These are phyloP conservation scores for Apiotrichum akiyoshidainum DNA, from an alignment of 1,284 basidiomycete species.

Conservation along the genomic window DNA sequence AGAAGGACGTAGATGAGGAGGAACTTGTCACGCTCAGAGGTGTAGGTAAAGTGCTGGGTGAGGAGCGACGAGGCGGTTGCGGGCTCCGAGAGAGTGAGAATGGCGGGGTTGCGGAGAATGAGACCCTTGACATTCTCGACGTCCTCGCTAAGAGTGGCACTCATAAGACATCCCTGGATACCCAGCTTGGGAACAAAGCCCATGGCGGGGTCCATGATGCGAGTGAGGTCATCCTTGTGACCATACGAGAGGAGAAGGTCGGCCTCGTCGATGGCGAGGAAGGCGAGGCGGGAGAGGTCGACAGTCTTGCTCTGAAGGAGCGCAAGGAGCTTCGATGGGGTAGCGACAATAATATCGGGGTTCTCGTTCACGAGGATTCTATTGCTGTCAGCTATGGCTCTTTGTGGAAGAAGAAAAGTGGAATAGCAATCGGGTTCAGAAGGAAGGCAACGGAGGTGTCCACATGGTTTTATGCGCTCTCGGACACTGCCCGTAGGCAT, in stretches of 20 bases:
- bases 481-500: slow-evolving; percentile 44
- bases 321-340: slow-evolving; percentile 77
- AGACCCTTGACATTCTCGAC: slow-evolving; percentile 87
- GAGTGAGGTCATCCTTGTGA: slow-evolving; percentile 84
- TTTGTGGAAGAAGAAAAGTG: neutral
- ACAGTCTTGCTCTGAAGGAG: slow-evolving; percentile 74
- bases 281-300: slow-evolving; percentile 59
- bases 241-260: slow-evolving; percentile 97
- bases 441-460: slow-evolving; percentile 53
- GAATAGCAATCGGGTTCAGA: slow-evolving; percentile 32
- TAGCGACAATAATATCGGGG: slow-evolving; percentile 88
- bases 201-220: slow-evolving; percentile 63
- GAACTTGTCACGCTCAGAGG: slow-evolving; percentile 93
- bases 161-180: slow-evolving; percentile 94
- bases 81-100: slow-evolving; percentile 82
- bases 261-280: slow-evolving; percentile 95
- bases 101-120: slow-evolving; percentile 76
- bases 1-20: slow-evolving; percentile 90
- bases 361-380: slow-evolving; percentile 76
- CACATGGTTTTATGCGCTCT: slow-evolving; percentile 51
- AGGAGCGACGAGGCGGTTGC: slow-evolving; percentile 63
- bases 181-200: slow-evolving; percentile 72
- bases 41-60: slow-evolving; percentile 78
- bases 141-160: slow-evolving; percentile 95
- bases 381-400: neutral